phyloP scores from a whole-genome alignment of 768 basidiomycete genomes.

The Mycena maculata region DNA sequence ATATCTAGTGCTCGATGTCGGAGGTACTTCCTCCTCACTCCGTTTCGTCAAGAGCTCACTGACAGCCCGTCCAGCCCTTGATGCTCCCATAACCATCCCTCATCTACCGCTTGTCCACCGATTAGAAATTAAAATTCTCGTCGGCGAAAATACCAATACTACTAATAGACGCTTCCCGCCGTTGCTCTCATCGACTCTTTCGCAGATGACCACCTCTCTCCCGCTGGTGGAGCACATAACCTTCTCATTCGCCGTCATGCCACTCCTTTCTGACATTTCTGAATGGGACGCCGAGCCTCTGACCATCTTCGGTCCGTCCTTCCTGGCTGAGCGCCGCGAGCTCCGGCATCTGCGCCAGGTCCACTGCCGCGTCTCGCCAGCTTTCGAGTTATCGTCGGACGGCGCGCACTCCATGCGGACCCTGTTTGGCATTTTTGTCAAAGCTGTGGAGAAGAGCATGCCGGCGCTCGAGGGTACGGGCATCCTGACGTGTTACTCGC shows the following conservation, averaged over 20 bases:
- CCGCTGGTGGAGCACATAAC: conserved; percentile 14
- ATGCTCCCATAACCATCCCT: not conserved
- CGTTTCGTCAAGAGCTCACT: not conserved
- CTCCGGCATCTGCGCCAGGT: conserved; percentile 9
- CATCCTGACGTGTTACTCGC: not conserved
- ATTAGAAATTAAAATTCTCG: conserved; percentile 6
- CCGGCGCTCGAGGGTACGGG: conserved; percentile 7
- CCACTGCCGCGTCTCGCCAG: too few relatives aligned
- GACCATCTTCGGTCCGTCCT: not conserved
- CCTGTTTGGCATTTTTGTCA: conserved; percentile 3
- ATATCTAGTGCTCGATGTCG: conserved; percentile 8
- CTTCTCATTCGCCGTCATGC: not conserved
- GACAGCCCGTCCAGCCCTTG: not conserved
- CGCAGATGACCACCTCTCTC: conserved; percentile 3
- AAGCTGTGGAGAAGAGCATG: conserved; percentile 11
- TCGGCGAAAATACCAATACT: too few relatives aligned
- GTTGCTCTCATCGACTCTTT: not conserved
- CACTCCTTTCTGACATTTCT: not conserved
- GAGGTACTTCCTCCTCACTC: not conserved
- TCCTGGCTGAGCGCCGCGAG: conserved; percentile 6
- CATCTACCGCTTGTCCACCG: conserved; percentile 6
- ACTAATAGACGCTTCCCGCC: not conserved
- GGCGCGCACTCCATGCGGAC: too few relatives aligned
- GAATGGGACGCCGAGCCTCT: conserved; percentile 5
- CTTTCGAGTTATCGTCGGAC: too few relatives aligned